Evolutionary conservation across 1,139 yeast species (phyloP).

Genomic region (Taphrina confusa): DNA sequence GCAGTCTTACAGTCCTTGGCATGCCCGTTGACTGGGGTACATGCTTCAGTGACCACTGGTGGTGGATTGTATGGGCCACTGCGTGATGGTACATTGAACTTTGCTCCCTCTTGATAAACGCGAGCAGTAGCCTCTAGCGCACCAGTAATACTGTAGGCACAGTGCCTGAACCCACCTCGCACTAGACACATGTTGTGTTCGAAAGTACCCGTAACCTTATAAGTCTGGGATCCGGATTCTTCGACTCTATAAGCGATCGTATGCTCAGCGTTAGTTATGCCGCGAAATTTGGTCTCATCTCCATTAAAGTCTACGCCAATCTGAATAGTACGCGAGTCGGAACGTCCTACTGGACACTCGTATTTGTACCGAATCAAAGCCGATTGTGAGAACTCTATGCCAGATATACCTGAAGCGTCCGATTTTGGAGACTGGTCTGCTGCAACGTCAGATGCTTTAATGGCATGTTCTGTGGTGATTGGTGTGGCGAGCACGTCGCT

Average conservation of each 20-base stretch:
- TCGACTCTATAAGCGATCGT: neutral
- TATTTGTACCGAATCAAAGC: neutral
- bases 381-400: neutral
- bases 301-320: neutral
- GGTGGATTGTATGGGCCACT: neutral
- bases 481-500: too few relatives aligned
- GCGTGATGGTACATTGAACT: neutral
- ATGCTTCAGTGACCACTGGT: neutral
- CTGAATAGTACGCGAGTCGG: neutral
- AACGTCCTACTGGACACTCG: neutral
- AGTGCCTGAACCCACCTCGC: neutral
- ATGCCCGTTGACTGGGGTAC: too few relatives aligned
- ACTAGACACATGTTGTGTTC: neutral
- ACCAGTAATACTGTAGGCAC: neutral
- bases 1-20: too few relatives aligned
- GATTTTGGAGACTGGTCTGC: too few relatives aligned
- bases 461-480: too few relatives aligned
- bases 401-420: too few relatives aligned
- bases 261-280: neutral
- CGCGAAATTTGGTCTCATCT: neutral
- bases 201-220: neutral
- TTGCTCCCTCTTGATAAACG: neutral
- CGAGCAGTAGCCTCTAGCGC: neutral
- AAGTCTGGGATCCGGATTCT: neutral
- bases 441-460: too few relatives aligned